phyloP scores from a whole-genome alignment of 495 filamentous ascomycete species.

The Neurospora sp. region DNA sequence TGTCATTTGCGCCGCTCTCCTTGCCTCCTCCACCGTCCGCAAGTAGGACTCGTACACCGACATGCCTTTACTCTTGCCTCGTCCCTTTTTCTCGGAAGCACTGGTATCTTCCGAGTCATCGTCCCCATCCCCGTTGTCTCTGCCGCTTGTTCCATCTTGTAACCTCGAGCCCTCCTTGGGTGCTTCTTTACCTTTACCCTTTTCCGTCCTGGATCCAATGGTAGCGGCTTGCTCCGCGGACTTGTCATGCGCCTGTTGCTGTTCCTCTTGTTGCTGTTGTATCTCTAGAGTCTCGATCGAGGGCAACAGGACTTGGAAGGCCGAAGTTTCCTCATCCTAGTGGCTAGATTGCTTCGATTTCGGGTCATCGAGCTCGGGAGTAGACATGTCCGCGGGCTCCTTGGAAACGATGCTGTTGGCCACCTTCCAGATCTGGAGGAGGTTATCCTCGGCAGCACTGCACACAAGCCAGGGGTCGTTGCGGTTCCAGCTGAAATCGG shows the following conservation, averaged over 20 bases:
- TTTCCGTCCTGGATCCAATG: constrained; percentile 1
- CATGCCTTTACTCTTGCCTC: background rate
- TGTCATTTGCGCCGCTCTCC: background rate
- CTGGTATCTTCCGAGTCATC: background rate
- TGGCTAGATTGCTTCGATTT: background rate
- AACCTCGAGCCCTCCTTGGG: background rate
- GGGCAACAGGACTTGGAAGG: background rate
- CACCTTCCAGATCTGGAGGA: constrained; percentile 96
- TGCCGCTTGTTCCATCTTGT: background rate
- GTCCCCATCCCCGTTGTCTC: background rate
- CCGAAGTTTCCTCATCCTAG: constrained; percentile 1
- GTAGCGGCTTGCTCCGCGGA: background rate
- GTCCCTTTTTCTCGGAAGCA: background rate
- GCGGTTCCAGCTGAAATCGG: constrained; percentile 95
- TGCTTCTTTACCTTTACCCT: background rate
- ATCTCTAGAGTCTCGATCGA: background rate
- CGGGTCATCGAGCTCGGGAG: constrained; percentile 59
- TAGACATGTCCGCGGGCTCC: constrained; percentile 66
- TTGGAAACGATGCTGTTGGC: constrained; percentile 79
- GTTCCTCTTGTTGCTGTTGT: background rate
- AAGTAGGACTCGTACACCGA: background rate
- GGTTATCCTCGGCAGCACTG: constrained; percentile 91
- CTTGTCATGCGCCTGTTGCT: background rate
- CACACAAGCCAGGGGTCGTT: constrained; percentile 94
- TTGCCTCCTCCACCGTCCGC: background rate